Percentiles rank a stretch among this genome's conserved stretches.
These are phyloP conservation scores for Pythium scleroteichum DNA, from an alignment of 352 stramenopile genomes.

Conservation along the genomic window DNA sequence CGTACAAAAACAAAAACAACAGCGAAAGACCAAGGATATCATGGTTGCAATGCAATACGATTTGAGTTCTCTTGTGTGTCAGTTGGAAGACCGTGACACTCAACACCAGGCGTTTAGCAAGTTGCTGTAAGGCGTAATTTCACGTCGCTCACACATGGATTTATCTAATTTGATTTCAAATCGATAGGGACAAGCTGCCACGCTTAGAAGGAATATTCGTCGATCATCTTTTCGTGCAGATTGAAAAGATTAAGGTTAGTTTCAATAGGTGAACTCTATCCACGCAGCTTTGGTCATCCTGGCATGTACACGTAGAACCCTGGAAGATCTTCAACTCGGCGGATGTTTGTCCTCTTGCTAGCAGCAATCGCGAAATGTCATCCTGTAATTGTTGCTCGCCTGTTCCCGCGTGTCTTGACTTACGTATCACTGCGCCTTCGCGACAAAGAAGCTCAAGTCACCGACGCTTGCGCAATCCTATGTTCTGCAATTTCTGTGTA, in stretches of 20 bases:
- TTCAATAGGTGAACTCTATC: background rate
- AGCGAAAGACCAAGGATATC: slow-evolving; percentile 47
- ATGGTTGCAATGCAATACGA: slow-evolving; percentile 36
- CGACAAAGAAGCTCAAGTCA: slow-evolving; percentile 56
- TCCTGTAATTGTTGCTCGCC: slow-evolving; percentile 29
- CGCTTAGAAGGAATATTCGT: slow-evolving; percentile 38
- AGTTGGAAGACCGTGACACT: slow-evolving; percentile 66
- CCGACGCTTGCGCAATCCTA: slow-evolving; percentile 57
- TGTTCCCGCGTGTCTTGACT: slow-evolving; percentile 44
- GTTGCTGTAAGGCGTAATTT: slow-evolving; percentile 39
- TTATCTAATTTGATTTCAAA: background rate
- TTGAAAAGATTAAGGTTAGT: slow-evolving; percentile 67
- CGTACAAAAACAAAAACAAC: slow-evolving; percentile 30
- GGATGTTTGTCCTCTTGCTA: slow-evolving; percentile 62
- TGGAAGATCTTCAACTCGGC: slow-evolving; percentile 45
- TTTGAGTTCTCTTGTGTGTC: slow-evolving; percentile 49
- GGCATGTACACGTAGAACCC: slow-evolving; percentile 37
- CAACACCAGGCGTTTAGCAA: slow-evolving; percentile 59
- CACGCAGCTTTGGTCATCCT: no score
- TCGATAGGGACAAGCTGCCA: slow-evolving; percentile 40
- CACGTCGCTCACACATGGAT: background rate
- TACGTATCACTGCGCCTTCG: slow-evolving; percentile 54
- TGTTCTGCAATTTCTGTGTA: slow-evolving; percentile 50
- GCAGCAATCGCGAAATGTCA: slow-evolving; percentile 57
- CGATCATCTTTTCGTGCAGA: slow-evolving; percentile 39